A percentile compares a stretch with the other conserved stretches of the same genome.
phyloP scores from a whole-genome alignment of 768 basidiomycete species.

The Amanita exitialis region DNA sequence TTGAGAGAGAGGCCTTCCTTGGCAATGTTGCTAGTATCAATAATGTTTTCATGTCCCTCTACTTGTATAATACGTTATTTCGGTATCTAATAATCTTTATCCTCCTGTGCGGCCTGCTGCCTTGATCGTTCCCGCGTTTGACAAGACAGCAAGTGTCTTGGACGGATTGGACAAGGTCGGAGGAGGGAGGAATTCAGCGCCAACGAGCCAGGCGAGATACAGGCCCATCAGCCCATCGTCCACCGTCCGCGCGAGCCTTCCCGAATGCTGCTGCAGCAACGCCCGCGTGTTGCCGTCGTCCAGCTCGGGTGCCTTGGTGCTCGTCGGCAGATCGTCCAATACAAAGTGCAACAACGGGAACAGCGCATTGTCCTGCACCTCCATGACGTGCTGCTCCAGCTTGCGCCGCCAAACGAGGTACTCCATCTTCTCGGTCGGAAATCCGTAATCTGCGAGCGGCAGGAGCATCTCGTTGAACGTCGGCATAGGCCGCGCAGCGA shows the following conservation, averaged over 20 bases:
- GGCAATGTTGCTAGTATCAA: too few species aligned
- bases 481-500: slow-evolving; percentile 78
- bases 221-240: slow-evolving; percentile 68
- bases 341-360: slow-evolving; percentile 98
- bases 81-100: too few species aligned
- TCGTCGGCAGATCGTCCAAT: slow-evolving; percentile 92
- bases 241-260: slow-evolving; percentile 45
- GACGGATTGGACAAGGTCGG: slow-evolving; percentile 29
- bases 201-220: slow-evolving; percentile 89
- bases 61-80: too few species aligned
- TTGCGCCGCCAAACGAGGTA: slow-evolving; percentile 88
- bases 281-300: slow-evolving; percentile 78
- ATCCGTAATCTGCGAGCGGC: slow-evolving; percentile 72
- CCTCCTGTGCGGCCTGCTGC: slow-evolving; percentile 64
- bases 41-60: too few species aligned
- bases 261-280: slow-evolving; percentile 38
- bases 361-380: slow-evolving; percentile 90
- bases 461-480: slow-evolving; percentile 85
- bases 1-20: too few species aligned
- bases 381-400: slow-evolving; percentile 93
- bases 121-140: slow-evolving; percentile 29
- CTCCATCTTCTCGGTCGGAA: slow-evolving; percentile 65
- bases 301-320: slow-evolving; percentile 86
- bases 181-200: slow-evolving; percentile 67
- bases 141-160: slow-evolving; percentile 41